phyloP scores from a whole-genome alignment of 305 asterid species.

The Fraxinus albicans region DNA sequence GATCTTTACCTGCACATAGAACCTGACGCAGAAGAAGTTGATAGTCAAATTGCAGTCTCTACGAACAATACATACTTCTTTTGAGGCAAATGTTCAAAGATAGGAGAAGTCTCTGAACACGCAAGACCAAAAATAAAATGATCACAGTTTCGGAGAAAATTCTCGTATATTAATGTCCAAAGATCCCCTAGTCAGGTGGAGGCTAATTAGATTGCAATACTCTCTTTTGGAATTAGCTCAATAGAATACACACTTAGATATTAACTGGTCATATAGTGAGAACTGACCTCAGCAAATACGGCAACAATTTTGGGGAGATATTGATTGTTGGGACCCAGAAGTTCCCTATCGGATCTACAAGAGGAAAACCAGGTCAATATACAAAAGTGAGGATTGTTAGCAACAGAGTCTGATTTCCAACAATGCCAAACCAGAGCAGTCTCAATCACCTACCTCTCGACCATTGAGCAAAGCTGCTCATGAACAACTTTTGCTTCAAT shows the following conservation, averaged over 20 bases:
- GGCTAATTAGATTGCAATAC: not conserved
- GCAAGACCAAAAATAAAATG: not conserved
- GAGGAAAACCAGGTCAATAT: constrained; percentile 8
- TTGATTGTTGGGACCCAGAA: constrained; percentile 85
- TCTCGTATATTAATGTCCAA: not conserved
- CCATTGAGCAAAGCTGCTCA: constrained; percentile 90
- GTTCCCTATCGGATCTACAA: constrained; percentile 73
- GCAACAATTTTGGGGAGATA: constrained; percentile 79
- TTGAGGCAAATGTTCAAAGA: not conserved
- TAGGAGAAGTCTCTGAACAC: not conserved
- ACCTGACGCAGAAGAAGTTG: constrained; percentile 40
- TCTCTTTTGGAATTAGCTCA: not conserved
- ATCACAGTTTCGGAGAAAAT: not conserved
- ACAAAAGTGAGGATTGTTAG: not conserved
- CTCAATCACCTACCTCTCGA: constrained; percentile 56
- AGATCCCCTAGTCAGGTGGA: not conserved
- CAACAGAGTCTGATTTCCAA: not conserved
- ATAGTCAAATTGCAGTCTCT: not conserved
- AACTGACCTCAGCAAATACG: constrained; percentile 84
- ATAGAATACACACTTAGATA: not conserved
- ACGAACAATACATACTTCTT: not conserved
- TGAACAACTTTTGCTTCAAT: constrained; percentile 94
- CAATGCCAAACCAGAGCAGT: not conserved
- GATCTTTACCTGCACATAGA: constrained; percentile 82
- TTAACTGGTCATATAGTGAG: not conserved